phyloP scores from a whole-genome alignment of 306 rosid genomes.

The Cercis canadensis region DNA sequence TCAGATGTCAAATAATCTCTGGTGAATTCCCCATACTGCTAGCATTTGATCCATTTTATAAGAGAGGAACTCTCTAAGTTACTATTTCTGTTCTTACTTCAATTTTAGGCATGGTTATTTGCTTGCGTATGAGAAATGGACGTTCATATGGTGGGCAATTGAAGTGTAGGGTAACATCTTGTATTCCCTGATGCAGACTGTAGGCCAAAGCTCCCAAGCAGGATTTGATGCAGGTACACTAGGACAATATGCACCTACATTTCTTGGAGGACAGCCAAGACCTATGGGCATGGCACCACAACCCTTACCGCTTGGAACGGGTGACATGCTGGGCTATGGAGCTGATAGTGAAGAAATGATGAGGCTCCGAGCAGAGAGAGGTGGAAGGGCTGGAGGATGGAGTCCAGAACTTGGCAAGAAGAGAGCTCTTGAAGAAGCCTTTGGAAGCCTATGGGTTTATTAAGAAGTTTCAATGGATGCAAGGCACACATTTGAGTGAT shows the following conservation, averaged over 20 bases:
- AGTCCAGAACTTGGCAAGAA: conserved; percentile 52
- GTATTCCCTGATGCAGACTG: conserved; percentile 31
- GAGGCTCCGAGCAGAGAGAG: conserved; percentile 61
- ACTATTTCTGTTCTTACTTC: too few species aligned
- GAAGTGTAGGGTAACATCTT: neutral
- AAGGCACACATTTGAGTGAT: too few species aligned
- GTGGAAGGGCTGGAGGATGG: conserved; percentile 66
- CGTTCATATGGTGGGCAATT: too few species aligned
- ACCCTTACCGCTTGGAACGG: conserved; percentile 55
- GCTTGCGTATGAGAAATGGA: too few species aligned
- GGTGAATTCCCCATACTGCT: too few species aligned
- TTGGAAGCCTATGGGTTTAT: conserved; percentile 59
- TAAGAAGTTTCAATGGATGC: neutral
- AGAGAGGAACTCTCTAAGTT: too few species aligned
- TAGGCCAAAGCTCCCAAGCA: conserved; percentile 49
- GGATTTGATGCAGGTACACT: conserved; percentile 47
- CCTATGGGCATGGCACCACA: conserved; percentile 57
- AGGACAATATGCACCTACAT: conserved; percentile 65
- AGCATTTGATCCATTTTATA: too few species aligned
- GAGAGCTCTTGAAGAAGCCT: conserved; percentile 65
- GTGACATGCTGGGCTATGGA: conserved; percentile 49
- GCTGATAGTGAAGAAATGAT: conserved; percentile 54
- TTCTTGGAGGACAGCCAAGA: conserved; percentile 63
- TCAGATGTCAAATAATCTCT: too few species aligned
- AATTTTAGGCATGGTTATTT: too few species aligned